These are phyloP conservation scores for Tephrocybe sp. DNA, from an alignment of 768 basidiomycete species.

Conservation along the genomic window DNA sequence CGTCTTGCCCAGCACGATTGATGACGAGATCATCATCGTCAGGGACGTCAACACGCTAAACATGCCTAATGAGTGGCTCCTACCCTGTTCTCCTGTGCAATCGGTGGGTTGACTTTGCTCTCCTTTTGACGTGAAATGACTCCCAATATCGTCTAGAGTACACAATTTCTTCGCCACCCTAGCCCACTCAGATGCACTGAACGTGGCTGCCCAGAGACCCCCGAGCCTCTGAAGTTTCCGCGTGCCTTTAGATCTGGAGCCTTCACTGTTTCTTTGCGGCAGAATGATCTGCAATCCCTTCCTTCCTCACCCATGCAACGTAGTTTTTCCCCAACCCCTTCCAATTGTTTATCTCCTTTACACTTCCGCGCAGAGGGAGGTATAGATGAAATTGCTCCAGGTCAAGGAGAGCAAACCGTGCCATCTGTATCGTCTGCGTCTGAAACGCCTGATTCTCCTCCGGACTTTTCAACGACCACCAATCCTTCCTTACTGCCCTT, in stretches of 20 bases:
- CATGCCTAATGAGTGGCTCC: background rate
- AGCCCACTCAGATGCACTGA: background rate
- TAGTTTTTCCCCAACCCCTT: too few relatives aligned
- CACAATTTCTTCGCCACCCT: background rate
- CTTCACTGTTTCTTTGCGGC: slow-evolving; percentile 1
- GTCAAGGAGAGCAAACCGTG: background rate
- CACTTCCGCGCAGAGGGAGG: too few relatives aligned
- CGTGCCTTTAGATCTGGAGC: slow-evolving; percentile 14
- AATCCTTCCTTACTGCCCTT: too few relatives aligned
- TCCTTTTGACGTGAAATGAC: background rate
- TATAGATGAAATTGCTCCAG: background rate
- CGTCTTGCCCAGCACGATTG: background rate
- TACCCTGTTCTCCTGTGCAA: background rate
- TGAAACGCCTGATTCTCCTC: too few relatives aligned
- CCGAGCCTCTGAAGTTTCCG: background rate
- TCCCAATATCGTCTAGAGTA: background rate
- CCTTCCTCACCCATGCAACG: background rate
- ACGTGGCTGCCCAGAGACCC: background rate
- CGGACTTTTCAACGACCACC: too few relatives aligned
- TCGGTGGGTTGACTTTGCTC: background rate
- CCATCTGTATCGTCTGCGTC: background rate
- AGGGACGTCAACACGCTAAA: background rate
- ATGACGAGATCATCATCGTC: slow-evolving; percentile 10
- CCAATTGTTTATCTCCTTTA: too few relatives aligned
- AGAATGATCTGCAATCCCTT: background rate